Conservation (phyloP, 75 land plant species). For the Cupressus sempervirens region DNA sequence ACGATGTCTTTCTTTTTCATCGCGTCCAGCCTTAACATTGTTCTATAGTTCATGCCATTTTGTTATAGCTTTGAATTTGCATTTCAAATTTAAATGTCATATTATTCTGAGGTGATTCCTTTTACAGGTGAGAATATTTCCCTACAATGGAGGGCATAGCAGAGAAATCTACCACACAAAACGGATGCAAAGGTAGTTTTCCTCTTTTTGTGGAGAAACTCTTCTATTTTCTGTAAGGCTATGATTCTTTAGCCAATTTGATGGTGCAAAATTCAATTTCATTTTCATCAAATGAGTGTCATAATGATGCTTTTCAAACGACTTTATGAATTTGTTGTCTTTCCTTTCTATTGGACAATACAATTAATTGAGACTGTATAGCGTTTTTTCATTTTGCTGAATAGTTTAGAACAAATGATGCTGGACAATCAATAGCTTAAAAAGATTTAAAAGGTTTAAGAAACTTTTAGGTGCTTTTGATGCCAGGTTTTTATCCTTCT, state of each 20-base stretch:
- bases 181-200: constrained; percentile 86
- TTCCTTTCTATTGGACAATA: background rate
- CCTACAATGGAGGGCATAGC: constrained; percentile 91
- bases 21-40: background rate
- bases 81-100: background rate
- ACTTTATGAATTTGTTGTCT: background rate
- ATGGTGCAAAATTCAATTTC: background rate
- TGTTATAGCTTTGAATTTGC: background rate
- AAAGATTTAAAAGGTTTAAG: background rate
- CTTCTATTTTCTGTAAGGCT: background rate
- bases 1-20: background rate
- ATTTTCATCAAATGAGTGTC: background rate
- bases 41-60: background rate
- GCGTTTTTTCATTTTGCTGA: background rate
- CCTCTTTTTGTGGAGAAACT: background rate
- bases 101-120: background rate
- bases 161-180: constrained; percentile 94
- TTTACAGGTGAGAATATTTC: constrained; percentile 84
- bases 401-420: background rate
- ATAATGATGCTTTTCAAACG: background rate
- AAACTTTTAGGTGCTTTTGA: background rate
- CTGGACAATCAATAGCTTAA: background rate
- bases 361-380: background rate
- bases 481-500: background rate
- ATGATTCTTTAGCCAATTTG: background rate